phyloP scores from a whole-genome alignment of 768 basidiomycete genomes.

The Melanogaster broomeanus region DNA sequence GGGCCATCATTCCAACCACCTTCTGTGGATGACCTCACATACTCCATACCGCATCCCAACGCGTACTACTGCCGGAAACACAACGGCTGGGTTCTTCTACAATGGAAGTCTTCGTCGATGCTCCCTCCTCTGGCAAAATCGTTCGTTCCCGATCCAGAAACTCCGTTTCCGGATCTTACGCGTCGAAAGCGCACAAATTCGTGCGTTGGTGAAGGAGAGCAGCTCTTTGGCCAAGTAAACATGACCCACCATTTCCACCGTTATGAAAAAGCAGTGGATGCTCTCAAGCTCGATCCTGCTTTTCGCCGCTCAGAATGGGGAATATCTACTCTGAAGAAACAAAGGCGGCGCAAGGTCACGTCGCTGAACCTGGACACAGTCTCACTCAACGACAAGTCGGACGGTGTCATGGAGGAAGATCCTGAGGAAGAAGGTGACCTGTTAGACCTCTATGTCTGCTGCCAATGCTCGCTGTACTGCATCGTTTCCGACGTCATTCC shows the following conservation, averaged over 20 bases:
- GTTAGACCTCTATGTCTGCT: slow-evolving; percentile 81
- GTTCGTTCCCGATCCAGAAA: slow-evolving; percentile 42
- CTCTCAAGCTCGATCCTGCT: slow-evolving; percentile 65
- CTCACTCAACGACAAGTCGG: slow-evolving; percentile 22
- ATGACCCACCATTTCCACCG: slow-evolving; percentile 82
- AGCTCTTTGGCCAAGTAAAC: slow-evolving; percentile 49
- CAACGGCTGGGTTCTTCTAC: slow-evolving; percentile 79
- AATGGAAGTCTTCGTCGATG: slow-evolving; percentile 64
- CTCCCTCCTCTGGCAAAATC: slow-evolving; percentile 61
- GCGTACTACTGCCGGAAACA: slow-evolving; percentile 83
- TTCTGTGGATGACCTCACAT: slow-evolving; percentile 63
- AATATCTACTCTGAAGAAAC: slow-evolving; percentile 47
- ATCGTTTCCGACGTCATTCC: slow-evolving; percentile 70
- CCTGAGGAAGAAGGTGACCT: slow-evolving; percentile 50
- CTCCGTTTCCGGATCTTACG: slow-evolving; percentile 55
- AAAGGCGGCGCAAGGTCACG: slow-evolving; percentile 53
- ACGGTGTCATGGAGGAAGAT: slow-evolving; percentile 34
- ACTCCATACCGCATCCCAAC: slow-evolving; percentile 76
- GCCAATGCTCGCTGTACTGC: slow-evolving; percentile 78
- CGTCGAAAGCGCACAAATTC: slow-evolving; percentile 49
- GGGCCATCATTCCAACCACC: slow-evolving; percentile 38
- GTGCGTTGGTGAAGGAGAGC: slow-evolving; percentile 55
- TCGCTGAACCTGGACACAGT: slow-evolving; percentile 35
- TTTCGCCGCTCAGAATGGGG: slow-evolving; percentile 64
- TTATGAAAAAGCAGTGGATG: slow-evolving; percentile 69